phyloP scores from a whole-genome alignment of 768 basidiomycete genomes.

The Panaeolus papilionaceus region DNA sequence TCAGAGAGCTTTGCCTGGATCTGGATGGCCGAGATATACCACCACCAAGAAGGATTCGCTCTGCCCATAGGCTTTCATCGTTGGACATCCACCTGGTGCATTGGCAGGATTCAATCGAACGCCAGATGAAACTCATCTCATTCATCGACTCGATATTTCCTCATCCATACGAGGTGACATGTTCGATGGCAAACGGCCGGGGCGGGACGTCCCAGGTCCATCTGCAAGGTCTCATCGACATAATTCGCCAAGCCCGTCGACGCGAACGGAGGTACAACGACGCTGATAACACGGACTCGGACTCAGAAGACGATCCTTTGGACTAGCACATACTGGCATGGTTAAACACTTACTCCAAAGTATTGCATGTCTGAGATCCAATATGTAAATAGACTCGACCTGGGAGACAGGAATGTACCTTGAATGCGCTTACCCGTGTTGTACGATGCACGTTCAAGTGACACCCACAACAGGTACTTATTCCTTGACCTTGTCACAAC shows the following conservation, averaged over 20 bases:
- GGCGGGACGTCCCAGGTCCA: not conserved
- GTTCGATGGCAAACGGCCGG: not conserved
- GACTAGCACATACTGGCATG: not conserved
- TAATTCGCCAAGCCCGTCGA: not conserved
- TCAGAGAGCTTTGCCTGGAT: not conserved
- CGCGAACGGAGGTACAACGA: not conserved
- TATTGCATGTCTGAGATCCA: too few relatives aligned
- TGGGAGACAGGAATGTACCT: too few relatives aligned
- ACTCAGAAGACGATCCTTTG: not conserved
- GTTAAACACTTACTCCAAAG: too few relatives aligned
- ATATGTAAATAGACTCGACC: too few relatives aligned
- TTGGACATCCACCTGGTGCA: not conserved
- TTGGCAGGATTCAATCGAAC: not conserved
- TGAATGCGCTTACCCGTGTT: too few relatives aligned
- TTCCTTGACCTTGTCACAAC: too few relatives aligned
- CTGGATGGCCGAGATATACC: not conserved
- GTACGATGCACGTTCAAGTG: too few relatives aligned
- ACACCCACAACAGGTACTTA: too few relatives aligned
- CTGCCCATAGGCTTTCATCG: not conserved
- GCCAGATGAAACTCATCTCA: not conserved
- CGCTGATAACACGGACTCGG: not conserved
- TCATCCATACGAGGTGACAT: not conserved
- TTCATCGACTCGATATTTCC: slow-evolving; percentile 1
- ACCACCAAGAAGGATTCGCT: not conserved
- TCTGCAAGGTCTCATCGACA: not conserved